Percentiles rank a stretch among this genome's conserved stretches.
Evolutionary conservation across 169 alveolate species (phyloP).

Genomic region (Pseudocohnilembus persalinus): DNA sequence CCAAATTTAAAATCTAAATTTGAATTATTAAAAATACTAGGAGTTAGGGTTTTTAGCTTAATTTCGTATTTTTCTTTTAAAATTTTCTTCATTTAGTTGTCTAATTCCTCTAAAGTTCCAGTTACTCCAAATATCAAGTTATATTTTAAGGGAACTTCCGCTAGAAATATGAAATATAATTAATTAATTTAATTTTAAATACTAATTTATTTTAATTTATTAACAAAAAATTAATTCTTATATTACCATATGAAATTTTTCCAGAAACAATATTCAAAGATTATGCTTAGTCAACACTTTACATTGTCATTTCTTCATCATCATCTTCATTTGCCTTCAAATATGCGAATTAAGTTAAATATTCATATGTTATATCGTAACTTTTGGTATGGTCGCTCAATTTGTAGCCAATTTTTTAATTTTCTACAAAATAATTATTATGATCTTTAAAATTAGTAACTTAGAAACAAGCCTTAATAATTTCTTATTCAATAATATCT

Average conservation of each 20-base stretch:
- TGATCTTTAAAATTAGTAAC: neutral
- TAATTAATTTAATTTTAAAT: no score
- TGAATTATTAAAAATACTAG: neutral
- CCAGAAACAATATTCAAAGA: slow-evolving; percentile 9
- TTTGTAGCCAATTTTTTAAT: neutral
- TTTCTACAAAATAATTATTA: neutral
- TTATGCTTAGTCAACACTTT: neutral
- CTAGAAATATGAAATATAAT: no score
- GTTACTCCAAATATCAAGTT: slow-evolving; percentile 12
- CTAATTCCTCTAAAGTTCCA: slow-evolving; percentile 29
- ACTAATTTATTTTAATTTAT: no score
- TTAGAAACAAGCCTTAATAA: neutral
- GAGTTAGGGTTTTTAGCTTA: neutral
- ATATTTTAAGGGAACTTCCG: slow-evolving; percentile 23
- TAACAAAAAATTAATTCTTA: no score
- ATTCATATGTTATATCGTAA: slow-evolving; percentile 6
- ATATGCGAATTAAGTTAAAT: slow-evolving; percentile 18
- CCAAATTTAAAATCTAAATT: neutral
- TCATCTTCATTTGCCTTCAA: neutral
- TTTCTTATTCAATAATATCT: slow-evolving; percentile 3
- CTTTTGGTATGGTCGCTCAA: neutral
- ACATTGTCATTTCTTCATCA: neutral
- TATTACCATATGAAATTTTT: slow-evolving; percentile 10
- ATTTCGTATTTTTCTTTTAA: slow-evolving; percentile 5
- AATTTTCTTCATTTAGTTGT: neutral